Conservation (phyloP, 2,329 filamentous ascomycete species). For the Sporothrix variecibatus region DNA sequence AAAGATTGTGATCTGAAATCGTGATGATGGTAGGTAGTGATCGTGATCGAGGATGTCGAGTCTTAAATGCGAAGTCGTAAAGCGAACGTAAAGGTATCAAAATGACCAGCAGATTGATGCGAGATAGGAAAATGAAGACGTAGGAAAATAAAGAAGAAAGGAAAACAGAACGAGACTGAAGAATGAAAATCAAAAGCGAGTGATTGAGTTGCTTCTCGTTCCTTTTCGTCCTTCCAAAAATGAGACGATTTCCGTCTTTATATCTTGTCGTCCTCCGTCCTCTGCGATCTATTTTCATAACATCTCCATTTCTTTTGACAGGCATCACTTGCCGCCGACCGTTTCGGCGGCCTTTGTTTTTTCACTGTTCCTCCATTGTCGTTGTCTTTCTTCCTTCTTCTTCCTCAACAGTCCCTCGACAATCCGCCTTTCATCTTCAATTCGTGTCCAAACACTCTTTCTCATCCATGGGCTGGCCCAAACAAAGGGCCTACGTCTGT, state of each 20-base stretch:
- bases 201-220: neutral
- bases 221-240: neutral
- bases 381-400: neutral
- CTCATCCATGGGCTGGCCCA: neutral
- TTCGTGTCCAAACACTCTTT: conserved; percentile 19
- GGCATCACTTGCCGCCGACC: conserved; percentile 14
- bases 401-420: neutral
- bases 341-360: neutral
- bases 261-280: neutral
- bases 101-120: conserved; percentile 23
- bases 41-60: neutral
- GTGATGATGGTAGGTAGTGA: neutral
- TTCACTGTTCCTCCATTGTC: neutral
- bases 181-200: neutral
- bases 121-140: neutral
- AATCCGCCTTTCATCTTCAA: neutral
- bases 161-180: neutral
- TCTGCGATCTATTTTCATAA: neutral
- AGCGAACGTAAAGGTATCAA: conserved; percentile 14
- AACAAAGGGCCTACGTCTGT: conserved; percentile 16
- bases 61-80: neutral
- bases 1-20: neutral
- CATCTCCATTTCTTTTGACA: neutral
- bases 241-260: conserved; percentile 1
- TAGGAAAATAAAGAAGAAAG: neutral